phyloP scores from a whole-genome alignment of 176 grass and related monocot species.

The Elymus sibiricus region DNA sequence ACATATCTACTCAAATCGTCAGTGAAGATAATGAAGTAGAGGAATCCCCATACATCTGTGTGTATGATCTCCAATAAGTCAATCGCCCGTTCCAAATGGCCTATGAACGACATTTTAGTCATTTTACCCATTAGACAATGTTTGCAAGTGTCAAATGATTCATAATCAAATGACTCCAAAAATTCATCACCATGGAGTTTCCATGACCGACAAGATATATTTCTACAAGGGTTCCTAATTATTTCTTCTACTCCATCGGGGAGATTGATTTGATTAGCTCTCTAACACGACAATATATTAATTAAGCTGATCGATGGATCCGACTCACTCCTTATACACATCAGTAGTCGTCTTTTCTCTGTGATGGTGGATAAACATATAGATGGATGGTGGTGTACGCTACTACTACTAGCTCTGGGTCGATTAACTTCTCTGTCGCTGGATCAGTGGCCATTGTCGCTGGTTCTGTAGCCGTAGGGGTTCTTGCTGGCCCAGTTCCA shows the following conservation, averaged over 20 bases:
- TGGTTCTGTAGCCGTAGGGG: constrained; percentile 61
- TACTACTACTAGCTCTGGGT: not conserved
- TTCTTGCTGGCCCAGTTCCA: constrained; percentile 98
- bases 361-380: not conserved
- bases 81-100: no score
- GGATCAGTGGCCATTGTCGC: constrained; percentile 16
- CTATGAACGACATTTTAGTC: no score
- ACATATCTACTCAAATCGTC: no score
- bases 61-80: no score
- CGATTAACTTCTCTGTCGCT: not conserved
- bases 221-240: not conserved
- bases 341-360: not conserved
- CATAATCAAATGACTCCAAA: no score
- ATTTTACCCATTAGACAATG: no score
- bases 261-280: not conserved
- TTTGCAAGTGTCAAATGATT: no score
- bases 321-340: no score
- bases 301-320: not conserved
- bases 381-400: not conserved
- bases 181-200: not conserved
- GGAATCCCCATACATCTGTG: no score
- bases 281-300: not conserved
- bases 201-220: not conserved
- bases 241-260: not conserved
- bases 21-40: no score